Conservation (phyloP, 768 basidiomycete genomes). For the Termitomyces sp. region DNA sequence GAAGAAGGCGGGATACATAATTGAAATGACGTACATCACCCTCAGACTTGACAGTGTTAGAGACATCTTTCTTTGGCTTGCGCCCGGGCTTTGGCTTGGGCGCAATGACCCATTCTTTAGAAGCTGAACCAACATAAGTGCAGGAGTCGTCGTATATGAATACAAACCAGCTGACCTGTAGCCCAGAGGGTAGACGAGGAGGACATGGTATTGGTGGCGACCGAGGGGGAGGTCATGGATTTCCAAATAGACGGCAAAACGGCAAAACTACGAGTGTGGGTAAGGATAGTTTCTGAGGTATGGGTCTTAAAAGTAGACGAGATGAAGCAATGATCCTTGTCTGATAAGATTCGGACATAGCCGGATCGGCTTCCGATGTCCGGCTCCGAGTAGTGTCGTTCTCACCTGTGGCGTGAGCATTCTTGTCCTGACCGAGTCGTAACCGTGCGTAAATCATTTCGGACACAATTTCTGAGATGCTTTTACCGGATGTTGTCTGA, state of each 20-base stretch:
- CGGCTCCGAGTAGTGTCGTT: not conserved
- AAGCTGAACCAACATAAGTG: slow-evolving; percentile 44
- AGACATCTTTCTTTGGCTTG: slow-evolving; percentile 75
- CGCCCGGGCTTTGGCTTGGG: slow-evolving; percentile 85
- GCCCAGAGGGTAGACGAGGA: slow-evolving; percentile 70
- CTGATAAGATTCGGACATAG: slow-evolving; percentile 49
- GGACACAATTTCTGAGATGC: slow-evolving; percentile 1
- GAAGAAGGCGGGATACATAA: not conserved
- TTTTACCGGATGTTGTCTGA: slow-evolving; percentile 3
- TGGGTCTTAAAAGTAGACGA: slow-evolving; percentile 9
- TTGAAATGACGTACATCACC: slow-evolving; percentile 43
- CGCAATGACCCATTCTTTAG: slow-evolving; percentile 88
- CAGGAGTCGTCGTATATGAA: slow-evolving; percentile 2
- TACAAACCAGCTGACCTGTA: slow-evolving; percentile 45
- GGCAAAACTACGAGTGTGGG: slow-evolving; percentile 15
- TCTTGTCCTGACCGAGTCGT: slow-evolving; percentile 7
- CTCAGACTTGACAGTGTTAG: slow-evolving; percentile 25
- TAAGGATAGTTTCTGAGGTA: slow-evolving; percentile 18
- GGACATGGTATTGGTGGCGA: slow-evolving; percentile 15
- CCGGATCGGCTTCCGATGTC: slow-evolving; percentile 17
- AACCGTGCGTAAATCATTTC: slow-evolving; percentile 15
- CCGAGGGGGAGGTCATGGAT: slow-evolving; percentile 6
- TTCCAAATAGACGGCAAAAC: not conserved
- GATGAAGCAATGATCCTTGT: slow-evolving; percentile 24
- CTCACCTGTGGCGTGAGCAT: slow-evolving; percentile 15